Base-by-base conservation (phyloP, 768 basidiomycete species). In the Lyophyllum semitale region DNA sequence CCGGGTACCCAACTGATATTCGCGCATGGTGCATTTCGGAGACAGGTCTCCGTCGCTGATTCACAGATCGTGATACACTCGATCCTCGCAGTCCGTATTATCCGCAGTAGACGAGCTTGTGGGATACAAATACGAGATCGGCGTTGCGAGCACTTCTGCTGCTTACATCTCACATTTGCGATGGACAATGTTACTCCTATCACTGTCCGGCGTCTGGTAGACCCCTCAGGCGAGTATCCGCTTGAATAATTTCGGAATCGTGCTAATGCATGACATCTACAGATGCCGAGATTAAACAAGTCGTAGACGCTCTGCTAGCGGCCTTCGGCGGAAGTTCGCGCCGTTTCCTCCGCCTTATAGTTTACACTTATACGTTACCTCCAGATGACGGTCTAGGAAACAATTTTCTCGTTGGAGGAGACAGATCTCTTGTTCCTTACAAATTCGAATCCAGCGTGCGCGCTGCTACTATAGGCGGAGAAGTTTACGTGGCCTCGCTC, bases 391-490 rank as follows among this genome's bases (percentile, higher is more conserved):
- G 58, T 22, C 59, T 64, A 30, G n/a, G n/a, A n/a, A 58, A 43
- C 20, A n/a, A 57, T 22, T 30, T 62, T 12, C 45, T 68, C 9
- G 42, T 59, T 7, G 67, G 62, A 15, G 62, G 62, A 12, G 59
- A 66, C 30, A 26, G 48, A 35, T 62, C 61, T 1, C 57, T 67
- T 3, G 23, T 58, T 2, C 61, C 56, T 38, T 41, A 38, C 5
- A 42, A 57, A 27, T 48, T 66, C 22, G 54, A 62, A 18, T 63
- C 59, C 6, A 55, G 58, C 48, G 58, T 72, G 18, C 55, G 58
- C 7, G 60, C 57, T 8, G 63, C 66, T 2, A 40, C 60, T 13
- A 57, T 71, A n/a, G 70, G 68, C 6, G 71, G 71, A n/a, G 56
- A 66, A 29, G 58, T 70, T 3, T 65, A 68, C 26, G 56, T 69